Evolutionary conservation across 2,329 filamentous ascomycete genomes (phyloP), one percentile per base, ranked within the genome.

Genomic region (Apiospora koreana): DNA sequence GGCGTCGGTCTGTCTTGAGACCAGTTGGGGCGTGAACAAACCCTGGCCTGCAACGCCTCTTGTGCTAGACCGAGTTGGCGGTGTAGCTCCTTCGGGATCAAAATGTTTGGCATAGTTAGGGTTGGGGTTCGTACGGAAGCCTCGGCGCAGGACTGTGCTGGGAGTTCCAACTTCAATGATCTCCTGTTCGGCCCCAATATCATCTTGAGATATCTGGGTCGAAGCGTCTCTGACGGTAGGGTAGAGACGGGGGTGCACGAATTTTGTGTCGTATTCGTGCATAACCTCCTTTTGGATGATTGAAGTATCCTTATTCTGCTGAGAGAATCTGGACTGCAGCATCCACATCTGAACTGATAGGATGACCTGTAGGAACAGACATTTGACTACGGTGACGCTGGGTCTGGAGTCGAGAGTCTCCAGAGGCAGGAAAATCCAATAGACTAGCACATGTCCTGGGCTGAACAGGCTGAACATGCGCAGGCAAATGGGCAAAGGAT

Each of bases 201-300:
- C 81, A 21, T 86, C 83, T 64, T 82, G 81, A 48, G 89, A 89
- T 71, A 92, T 91, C 80, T 98, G 95, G 0, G 93, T 96, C 7
- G 90, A 93, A 1, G 95, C 94, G 89, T 90, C 87, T 69, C 88
- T 83, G 74, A 97, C 93, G 6, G 93, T 85, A 9, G 92, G 93
- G 75, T 97, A 93, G n/a, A 97, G 88, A 14, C 91, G 88, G 2
- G 96, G 96, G 77, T 97, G 94, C 0, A 99, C 96, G 77, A 92
- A 98, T 83, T 99, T 99, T 75, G 90, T 93, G 79, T 98, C 94
- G 79, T 99, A 99, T 82, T 99, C 96, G 79, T 94, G 92, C 82
- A 98, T 87, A 6, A 98, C 95, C 81, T 98, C 93, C 75, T 92
- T 94, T 75, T 97, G 94, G 71, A 99, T 92, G 65, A 98, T 87